Percentiles rank a stretch among this genome's conserved stretches.
phyloP scores from a whole-genome alignment of 495 filamentous ascomycete genomes.

The Hypoxylon lienhwacheense region DNA sequence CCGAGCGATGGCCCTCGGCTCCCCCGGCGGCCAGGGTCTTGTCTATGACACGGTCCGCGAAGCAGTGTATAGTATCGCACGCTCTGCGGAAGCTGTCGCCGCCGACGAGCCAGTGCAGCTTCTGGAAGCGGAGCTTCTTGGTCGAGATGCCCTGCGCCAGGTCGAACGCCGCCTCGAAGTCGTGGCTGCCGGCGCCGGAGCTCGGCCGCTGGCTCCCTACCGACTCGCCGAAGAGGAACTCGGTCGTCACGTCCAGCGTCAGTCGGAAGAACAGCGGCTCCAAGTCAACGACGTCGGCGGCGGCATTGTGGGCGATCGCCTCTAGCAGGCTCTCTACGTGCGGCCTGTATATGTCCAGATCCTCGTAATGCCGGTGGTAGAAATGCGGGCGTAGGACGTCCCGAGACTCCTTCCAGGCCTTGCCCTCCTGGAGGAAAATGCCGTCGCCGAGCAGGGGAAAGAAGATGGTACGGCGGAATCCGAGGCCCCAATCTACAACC shows the following conservation, averaged over 20 bases:
- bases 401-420: slow-evolving; percentile 64
- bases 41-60: slow-evolving; percentile 39
- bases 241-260: slow-evolving; percentile 70
- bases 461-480: slow-evolving; percentile 42
- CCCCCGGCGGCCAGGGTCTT: slow-evolving; percentile 14
- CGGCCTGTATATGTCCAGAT: slow-evolving; percentile 59
- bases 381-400: slow-evolving; percentile 67
- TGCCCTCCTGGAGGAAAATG: slow-evolving; percentile 71
- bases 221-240: slow-evolving; percentile 70
- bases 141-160: slow-evolving; percentile 39
- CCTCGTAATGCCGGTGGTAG: slow-evolving; percentile 58
- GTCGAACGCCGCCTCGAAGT: slow-evolving; percentile 26
- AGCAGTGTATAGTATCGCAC: slow-evolving; percentile 40
- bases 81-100: slow-evolving; percentile 37
- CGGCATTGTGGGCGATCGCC: slow-evolving; percentile 23
- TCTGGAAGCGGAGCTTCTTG: slow-evolving; percentile 39
- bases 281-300: slow-evolving; percentile 51
- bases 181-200: slow-evolving; percentile 26
- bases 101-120: slow-evolving; percentile 44
- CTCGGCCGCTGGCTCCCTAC: slow-evolving; percentile 38
- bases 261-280: slow-evolving; percentile 65
- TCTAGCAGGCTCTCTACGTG: slow-evolving; percentile 58
- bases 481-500: slow-evolving; percentile 25
- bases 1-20: slow-evolving; percentile 3
- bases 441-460: slow-evolving; percentile 64